phyloP scores from a whole-genome alignment of 306 rosid genomes.

The Gleditsia sinensis region DNA sequence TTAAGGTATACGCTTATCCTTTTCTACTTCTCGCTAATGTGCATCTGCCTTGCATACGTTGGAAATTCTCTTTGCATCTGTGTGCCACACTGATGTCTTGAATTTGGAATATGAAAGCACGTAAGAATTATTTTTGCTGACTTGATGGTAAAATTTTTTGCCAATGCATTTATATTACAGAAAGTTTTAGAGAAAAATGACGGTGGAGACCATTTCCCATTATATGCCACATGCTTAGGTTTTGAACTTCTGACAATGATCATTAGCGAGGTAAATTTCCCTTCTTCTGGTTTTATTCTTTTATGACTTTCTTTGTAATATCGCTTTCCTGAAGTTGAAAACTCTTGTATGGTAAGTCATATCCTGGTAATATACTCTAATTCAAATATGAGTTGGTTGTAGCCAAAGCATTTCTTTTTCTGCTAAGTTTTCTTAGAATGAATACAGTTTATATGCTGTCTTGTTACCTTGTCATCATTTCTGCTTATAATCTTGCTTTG shows the following conservation, averaged over 20 bases:
- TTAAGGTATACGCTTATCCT: slow-evolving; percentile 51
- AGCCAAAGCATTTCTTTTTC: slow-evolving; percentile 11
- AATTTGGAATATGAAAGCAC: slow-evolving; percentile 2
- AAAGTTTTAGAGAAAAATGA: slow-evolving; percentile 78
- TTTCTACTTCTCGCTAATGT: not conserved
- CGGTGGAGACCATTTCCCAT: slow-evolving; percentile 82
- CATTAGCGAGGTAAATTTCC: slow-evolving; percentile 63
- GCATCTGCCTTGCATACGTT: not conserved
- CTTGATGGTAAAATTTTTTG: not conserved
- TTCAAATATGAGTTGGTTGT: not conserved
- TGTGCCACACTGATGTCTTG: not conserved
- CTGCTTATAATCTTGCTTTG: slow-evolving; percentile 17
- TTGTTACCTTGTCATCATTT: slow-evolving; percentile 16
- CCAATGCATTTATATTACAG: slow-evolving; percentile 44
- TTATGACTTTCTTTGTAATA: not conserved
- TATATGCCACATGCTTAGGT: slow-evolving; percentile 80
- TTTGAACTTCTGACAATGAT: slow-evolving; percentile 77
- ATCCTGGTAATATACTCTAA: not conserved
- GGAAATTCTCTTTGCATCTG: not conserved
- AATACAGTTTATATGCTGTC: not conserved
- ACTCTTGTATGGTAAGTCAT: not conserved
- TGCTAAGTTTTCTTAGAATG: slow-evolving; percentile 12
- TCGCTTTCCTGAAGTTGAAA: not conserved
- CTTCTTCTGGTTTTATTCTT: not conserved
- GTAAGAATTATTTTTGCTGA: not conserved